These are phyloP conservation scores for Fusarium sp. DNA, from an alignment of 2,329 filamentous ascomycete genomes.

Conservation along the genomic window DNA sequence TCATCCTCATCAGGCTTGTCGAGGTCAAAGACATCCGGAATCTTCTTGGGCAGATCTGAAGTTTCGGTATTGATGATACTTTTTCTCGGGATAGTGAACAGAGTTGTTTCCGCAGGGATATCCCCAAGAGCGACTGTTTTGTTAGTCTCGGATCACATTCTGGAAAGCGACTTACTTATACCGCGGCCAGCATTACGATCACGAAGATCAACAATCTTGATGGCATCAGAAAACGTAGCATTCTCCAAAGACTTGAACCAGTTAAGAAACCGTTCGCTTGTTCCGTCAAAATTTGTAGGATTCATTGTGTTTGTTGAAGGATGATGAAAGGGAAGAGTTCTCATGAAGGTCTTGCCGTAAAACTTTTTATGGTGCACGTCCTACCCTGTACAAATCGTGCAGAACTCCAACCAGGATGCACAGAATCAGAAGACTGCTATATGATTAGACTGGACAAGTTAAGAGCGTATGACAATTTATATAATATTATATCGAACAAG, in stretches of 20 bases:
- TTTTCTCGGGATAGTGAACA: slow-evolving; percentile 83
- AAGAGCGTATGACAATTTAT: too few species aligned
- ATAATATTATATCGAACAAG: too few species aligned
- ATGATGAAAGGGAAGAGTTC: neutral
- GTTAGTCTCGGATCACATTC: slow-evolving; percentile 13
- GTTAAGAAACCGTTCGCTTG: slow-evolving; percentile 61
- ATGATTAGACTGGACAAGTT: too few species aligned
- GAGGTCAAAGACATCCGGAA: slow-evolving; percentile 66
- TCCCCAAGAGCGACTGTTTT: slow-evolving; percentile 79
- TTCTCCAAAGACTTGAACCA: slow-evolving; percentile 69
- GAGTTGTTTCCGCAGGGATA: slow-evolving; percentile 79
- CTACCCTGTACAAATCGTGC: slow-evolving; percentile 12
- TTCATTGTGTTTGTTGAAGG: slow-evolving; percentile 15
- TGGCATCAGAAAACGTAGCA: slow-evolving; percentile 66
- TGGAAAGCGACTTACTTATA: slow-evolving; percentile 59
- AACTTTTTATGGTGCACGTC: slow-evolving; percentile 24
- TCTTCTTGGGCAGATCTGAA: slow-evolving; percentile 72
- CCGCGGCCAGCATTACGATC: slow-evolving; percentile 66
- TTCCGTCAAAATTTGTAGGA: slow-evolving; percentile 56
- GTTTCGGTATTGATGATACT: slow-evolving; percentile 80
- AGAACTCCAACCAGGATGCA: too few species aligned
- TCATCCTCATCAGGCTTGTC: slow-evolving; percentile 55
- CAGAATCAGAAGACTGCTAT: too few species aligned
- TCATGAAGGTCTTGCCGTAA: slow-evolving; percentile 16
- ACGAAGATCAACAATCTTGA: slow-evolving; percentile 67